A percentile compares a stretch with the other conserved stretches of the same genome.
phyloP scores from a whole-genome alignment of 768 basidiomycete genomes.

The Hericium coralloides region DNA sequence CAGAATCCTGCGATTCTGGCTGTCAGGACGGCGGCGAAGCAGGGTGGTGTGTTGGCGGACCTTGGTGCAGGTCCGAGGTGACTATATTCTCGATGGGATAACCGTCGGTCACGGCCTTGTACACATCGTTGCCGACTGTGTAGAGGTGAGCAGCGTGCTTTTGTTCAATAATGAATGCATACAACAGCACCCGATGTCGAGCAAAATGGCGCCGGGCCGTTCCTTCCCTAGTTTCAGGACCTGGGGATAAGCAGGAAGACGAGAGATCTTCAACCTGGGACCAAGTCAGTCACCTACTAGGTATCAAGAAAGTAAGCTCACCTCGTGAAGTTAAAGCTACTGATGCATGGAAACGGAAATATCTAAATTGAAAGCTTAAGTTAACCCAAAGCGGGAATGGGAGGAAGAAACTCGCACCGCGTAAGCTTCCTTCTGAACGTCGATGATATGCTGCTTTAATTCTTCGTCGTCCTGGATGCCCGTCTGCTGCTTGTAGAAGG shows the following conservation, averaged over 20 bases:
- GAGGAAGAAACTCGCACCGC: slow-evolving; percentile 11
- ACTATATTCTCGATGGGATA: slow-evolving; percentile 31
- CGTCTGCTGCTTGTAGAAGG: slow-evolving; percentile 17
- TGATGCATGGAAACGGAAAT: slow-evolving; percentile 24
- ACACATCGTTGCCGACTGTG: slow-evolving; percentile 33
- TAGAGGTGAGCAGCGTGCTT: background rate
- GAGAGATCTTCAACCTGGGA: slow-evolving; percentile 19
- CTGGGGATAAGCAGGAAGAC: slow-evolving; percentile 17
- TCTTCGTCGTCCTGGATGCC: slow-evolving; percentile 22
- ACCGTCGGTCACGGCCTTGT: slow-evolving; percentile 33
- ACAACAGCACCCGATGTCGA: slow-evolving; percentile 42
- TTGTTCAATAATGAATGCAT: slow-evolving; percentile 6
- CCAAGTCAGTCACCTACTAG: too few relatives aligned
- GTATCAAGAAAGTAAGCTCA: background rate
- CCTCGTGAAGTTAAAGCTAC: slow-evolving; percentile 17
- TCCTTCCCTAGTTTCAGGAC: slow-evolving; percentile 29
- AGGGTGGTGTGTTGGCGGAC: slow-evolving; percentile 14
- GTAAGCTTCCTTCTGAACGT: slow-evolving; percentile 22
- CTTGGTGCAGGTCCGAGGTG: slow-evolving; percentile 29
- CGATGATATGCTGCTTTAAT: slow-evolving; percentile 23
- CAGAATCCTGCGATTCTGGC: slow-evolving; percentile 37
- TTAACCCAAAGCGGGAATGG: background rate
- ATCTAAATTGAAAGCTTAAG: slow-evolving; percentile 11
- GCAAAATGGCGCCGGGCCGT: slow-evolving; percentile 27
- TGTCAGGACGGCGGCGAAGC: too few relatives aligned